phyloP scores from a whole-genome alignment of 805 yeast species.

The Pichia thaimueangensis region DNA sequence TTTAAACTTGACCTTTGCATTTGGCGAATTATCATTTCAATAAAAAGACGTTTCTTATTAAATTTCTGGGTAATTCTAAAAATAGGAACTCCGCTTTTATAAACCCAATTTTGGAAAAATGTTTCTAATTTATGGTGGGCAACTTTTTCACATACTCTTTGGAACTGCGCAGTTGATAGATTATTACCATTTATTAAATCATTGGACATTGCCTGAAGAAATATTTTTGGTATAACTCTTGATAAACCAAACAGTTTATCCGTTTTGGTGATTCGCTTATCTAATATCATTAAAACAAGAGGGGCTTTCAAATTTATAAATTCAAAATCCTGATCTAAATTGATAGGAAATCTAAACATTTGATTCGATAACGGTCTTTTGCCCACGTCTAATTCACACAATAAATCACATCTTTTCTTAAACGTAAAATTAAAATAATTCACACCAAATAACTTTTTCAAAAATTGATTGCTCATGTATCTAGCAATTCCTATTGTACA shows the following conservation, averaged over 20 bases:
- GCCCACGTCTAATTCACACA: slow-evolving; percentile 71
- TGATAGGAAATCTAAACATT: slow-evolving; percentile 56
- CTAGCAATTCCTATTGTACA: slow-evolving; percentile 78
- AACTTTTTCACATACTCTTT: slow-evolving; percentile 90
- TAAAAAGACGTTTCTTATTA: slow-evolving; percentile 87
- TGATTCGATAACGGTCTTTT: slow-evolving; percentile 78
- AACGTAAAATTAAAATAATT: slow-evolving; percentile 75
- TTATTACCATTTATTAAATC: slow-evolving; percentile 73
- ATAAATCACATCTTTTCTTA: slow-evolving; percentile 54
- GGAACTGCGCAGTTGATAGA: slow-evolving; percentile 78
- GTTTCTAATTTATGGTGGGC: slow-evolving; percentile 75
- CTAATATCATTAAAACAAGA: slow-evolving; percentile 73
- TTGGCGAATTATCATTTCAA: slow-evolving; percentile 92
- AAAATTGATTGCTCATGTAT: slow-evolving; percentile 72
- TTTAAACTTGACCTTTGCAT: slow-evolving; percentile 55
- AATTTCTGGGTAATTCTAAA: slow-evolving; percentile 86
- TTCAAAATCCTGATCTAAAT: slow-evolving; percentile 47
- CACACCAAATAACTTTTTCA: slow-evolving; percentile 66
- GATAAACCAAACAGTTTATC: slow-evolving; percentile 90
- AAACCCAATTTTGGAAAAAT: slow-evolving; percentile 92
- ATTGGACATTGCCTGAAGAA: slow-evolving; percentile 92
- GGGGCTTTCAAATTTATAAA: slow-evolving; percentile 82
- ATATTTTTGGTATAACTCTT: slow-evolving; percentile 84
- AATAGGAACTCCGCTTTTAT: slow-evolving; percentile 81
- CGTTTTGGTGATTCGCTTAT: slow-evolving; percentile 90